Evolutionary conservation across 495 filamentous ascomycete genomes (phyloP).

Genomic region (Amniculicola lignicola): DNA sequence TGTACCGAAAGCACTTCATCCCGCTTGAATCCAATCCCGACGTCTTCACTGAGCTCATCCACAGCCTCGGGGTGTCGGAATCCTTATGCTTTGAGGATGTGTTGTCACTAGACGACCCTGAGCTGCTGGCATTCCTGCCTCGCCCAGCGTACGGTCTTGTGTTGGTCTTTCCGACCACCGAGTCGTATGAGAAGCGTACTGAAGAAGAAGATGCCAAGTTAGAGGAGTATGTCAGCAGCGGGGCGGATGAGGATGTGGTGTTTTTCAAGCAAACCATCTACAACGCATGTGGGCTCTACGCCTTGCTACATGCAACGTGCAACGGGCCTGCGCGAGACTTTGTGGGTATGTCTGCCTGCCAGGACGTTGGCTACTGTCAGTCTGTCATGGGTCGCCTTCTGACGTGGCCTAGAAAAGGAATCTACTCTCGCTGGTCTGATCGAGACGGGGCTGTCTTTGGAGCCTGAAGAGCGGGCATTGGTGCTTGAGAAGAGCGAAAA

Average conservation of each 20-base stretch:
- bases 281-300: conserved; percentile 43
- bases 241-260: conserved; percentile 27
- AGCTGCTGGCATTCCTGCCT: conserved; percentile 30
- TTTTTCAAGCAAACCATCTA: conserved; percentile 42
- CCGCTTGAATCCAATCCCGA: conserved; percentile 40
- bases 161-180: conserved; percentile 31
- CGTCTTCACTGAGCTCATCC: conserved; percentile 43
- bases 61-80: conserved; percentile 33
- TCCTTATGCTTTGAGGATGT: conserved; percentile 38
- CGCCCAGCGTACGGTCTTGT: conserved; percentile 33
- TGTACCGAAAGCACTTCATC: conserved; percentile 30
- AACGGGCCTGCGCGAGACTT: conserved; percentile 29
- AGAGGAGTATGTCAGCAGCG: conserved; percentile 31
- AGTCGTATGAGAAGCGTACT: conserved; percentile 26
- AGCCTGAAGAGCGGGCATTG: conserved; percentile 18
- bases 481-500: conserved; percentile 29
- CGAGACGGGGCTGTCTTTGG: conserved; percentile 6
- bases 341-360: conserved; percentile 25
- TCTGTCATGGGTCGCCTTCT: too few relatives aligned
- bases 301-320: conserved; percentile 37
- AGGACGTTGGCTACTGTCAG: neutral
- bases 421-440: neutral
- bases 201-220: conserved; percentile 38
- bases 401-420: neutral
- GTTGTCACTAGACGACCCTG: conserved; percentile 36